Base-by-base conservation (phyloP, 306 rosid genomes). In the Benincasa hispida region DNA sequence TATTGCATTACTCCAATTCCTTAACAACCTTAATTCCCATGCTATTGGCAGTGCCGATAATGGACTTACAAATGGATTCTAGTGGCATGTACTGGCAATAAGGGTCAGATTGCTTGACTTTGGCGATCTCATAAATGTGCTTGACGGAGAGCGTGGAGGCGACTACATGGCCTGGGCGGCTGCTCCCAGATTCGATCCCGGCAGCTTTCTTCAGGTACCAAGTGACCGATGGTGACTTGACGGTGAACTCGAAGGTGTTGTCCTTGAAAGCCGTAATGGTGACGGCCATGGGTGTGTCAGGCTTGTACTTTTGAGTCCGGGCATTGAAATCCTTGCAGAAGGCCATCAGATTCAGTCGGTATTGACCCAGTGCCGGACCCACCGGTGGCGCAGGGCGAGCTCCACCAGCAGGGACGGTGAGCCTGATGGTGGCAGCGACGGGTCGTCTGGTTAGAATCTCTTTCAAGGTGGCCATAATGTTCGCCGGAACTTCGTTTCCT, bases 241-340 rank as follows among this genome's bases (percentile, higher is more conserved):
- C 92, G 9, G 82, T 85, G 86, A 91, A 90, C 80, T 92, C 96
- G 45, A 90, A 91, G 14, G 98, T 90, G 84, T 89, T 91, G 87
- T 94, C 98, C 81, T 89, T 94, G 89, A 70, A 94, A 48, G 96
- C 93, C 9, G 91, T 94, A 61, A 91, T 90, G 24, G 87, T 85
- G 18, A 94, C 97, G 1, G 98, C 88, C 92, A 91, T 91, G 34
- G 96, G 98, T 0, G 93, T 86, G 35, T 89, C 93, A 0, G 93
- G 69, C 37, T 94, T 91, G 91, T 82, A 90, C 85, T 87, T 89
- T 35, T 94, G 98, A 0, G 95, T 94, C 2, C 93, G 81, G 8
- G 97, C 97, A 57, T 91, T 90, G 90, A 91, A 94, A 82, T 91
- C 96, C 77, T 94, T 94, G 85, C 96, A 89, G 88, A 94, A 91